Conservation (phyloP, 306 rosid genomes). For the Datisca glomerata region DNA sequence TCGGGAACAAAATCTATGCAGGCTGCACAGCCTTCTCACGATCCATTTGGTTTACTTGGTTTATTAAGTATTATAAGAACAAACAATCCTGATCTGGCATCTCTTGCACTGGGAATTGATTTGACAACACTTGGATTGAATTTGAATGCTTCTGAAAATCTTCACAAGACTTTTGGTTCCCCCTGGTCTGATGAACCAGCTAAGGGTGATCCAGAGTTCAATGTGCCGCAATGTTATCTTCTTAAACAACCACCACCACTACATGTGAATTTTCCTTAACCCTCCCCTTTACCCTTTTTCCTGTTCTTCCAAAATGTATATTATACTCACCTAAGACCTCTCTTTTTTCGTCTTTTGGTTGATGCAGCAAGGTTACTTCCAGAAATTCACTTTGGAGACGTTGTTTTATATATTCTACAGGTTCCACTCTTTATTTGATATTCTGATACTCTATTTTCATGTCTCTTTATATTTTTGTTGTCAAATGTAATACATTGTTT, state of each 20-base stretch:
- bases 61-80: slow-evolving; percentile 80
- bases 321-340: too few species aligned
- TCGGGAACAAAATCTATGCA: slow-evolving; percentile 67
- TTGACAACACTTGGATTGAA: slow-evolving; percentile 85
- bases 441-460: too few species aligned
- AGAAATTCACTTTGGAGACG: slow-evolving; percentile 64
- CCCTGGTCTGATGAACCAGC: slow-evolving; percentile 98
- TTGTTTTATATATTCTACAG: slow-evolving; percentile 94
- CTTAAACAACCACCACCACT: slow-evolving; percentile 73
- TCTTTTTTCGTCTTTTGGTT: slow-evolving; percentile 8
- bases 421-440: too few species aligned
- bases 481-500: background rate
- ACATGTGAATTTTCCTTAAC: slow-evolving; percentile 43
- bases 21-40: slow-evolving; percentile 60
- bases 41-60: slow-evolving; percentile 90
- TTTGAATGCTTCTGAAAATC: slow-evolving; percentile 89
- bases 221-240: slow-evolving; percentile 71
- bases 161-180: slow-evolving; percentile 91
- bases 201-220: slow-evolving; percentile 91
- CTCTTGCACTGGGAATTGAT: slow-evolving; percentile 95
- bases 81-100: slow-evolving; percentile 84
- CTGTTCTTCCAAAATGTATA: too few species aligned
- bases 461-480: too few species aligned
- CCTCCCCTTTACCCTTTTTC: too few species aligned
- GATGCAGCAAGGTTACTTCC: slow-evolving; percentile 77